Evolutionary conservation across 805 yeast genomes (phyloP).

Genomic region (Candida argentea): DNA sequence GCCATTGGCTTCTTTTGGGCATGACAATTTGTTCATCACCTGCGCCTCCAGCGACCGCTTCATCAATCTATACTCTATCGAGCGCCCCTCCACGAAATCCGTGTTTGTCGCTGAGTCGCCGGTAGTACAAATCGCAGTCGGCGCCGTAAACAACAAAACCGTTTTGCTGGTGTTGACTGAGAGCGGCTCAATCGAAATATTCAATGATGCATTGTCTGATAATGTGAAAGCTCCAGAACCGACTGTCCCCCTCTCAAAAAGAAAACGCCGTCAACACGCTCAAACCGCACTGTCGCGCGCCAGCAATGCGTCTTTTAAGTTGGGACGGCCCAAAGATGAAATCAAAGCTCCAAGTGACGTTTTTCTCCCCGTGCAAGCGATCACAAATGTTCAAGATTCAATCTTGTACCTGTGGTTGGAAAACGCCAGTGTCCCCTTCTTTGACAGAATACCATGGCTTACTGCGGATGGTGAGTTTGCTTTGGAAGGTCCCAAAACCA

Average conservation of each 20-base stretch:
- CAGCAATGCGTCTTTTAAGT: constrained; percentile 32
- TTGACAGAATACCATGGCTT: constrained; percentile 46
- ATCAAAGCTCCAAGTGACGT: constrained; percentile 21
- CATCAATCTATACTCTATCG: constrained; percentile 55
- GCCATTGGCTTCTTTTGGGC: constrained; percentile 21
- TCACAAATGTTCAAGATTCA: constrained; percentile 20
- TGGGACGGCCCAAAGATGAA: constrained; percentile 38
- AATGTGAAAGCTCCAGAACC: constrained; percentile 7
- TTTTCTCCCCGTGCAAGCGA: constrained; percentile 18
- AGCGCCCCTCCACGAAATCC: constrained; percentile 31
- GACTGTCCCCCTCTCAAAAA: constrained; percentile 18
- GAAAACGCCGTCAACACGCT: constrained; percentile 35
- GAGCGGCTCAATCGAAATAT: constrained; percentile 64
- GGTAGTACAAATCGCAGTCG: constrained; percentile 36
- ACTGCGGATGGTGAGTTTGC: constrained; percentile 15
- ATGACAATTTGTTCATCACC: constrained; percentile 45
- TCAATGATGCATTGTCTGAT: constrained; percentile 42
- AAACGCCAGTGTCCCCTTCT: constrained; percentile 44
- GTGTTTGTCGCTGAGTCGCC: constrained; percentile 67
- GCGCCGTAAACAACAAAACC: constrained; percentile 18
- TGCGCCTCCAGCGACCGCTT: constrained; percentile 77
- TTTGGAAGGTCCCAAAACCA: constrained; percentile 13
- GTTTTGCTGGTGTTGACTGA: constrained; percentile 56
- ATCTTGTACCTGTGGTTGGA: constrained; percentile 53
- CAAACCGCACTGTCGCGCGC: constrained; percentile 38